Conservation (phyloP, 1,284 basidiomycete species). For the Vanrija sp. region DNA sequence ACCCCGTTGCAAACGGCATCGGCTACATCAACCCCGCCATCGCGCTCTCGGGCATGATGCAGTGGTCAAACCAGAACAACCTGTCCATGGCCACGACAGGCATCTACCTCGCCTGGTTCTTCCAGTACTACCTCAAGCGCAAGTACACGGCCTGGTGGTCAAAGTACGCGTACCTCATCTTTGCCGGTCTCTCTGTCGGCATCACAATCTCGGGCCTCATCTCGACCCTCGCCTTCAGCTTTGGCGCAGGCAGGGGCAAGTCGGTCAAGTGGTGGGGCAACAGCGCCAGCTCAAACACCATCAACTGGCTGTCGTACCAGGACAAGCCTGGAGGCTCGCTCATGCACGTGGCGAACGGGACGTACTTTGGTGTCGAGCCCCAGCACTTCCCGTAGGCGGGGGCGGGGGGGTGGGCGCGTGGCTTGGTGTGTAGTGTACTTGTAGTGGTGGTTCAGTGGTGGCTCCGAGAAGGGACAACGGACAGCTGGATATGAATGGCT, state of each 20-base stretch:
- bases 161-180: constrained; percentile 22
- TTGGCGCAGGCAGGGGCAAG: background rate
- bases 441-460: too few relatives aligned
- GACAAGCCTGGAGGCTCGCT: constrained; percentile 2
- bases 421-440: too few relatives aligned
- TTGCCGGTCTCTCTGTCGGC: constrained; percentile 9
- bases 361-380: constrained; percentile 9
- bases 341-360: constrained; percentile 1
- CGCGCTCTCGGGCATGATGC: constrained; percentile 2
- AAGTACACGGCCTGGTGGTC: constrained; percentile 17
- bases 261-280: constrained; percentile 10
- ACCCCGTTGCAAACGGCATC: background rate
- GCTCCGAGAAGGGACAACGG: too few relatives aligned
- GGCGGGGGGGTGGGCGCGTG: background rate
- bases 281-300: background rate
- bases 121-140: constrained; percentile 20
- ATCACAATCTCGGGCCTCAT: constrained; percentile 16
- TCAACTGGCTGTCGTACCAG: constrained; percentile 5
- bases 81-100: constrained; percentile 8
- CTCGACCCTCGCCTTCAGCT: constrained; percentile 5
- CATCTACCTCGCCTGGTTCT: constrained; percentile 6
- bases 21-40: constrained; percentile 11
- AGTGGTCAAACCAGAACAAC: constrained; percentile 13
- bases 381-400: background rate
- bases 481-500: too few relatives aligned